These are phyloP conservation scores for Boletus sp. DNA, from an alignment of 768 basidiomycete species.

Conservation along the genomic window DNA sequence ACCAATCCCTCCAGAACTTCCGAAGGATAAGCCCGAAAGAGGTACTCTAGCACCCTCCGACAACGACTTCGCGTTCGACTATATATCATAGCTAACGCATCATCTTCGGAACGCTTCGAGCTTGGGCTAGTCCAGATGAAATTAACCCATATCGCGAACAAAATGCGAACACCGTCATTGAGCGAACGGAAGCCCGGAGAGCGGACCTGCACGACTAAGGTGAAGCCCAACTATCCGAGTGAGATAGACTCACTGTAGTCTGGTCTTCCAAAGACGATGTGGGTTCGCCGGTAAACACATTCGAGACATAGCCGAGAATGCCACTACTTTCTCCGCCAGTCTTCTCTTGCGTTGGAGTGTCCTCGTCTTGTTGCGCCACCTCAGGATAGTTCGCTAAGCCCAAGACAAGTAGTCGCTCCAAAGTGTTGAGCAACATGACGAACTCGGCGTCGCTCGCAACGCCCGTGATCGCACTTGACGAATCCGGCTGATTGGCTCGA, in stretches of 20 bases:
- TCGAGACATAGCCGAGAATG: conserved; percentile 85
- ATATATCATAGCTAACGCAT: conserved; percentile 65
- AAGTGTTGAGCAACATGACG: conserved; percentile 75
- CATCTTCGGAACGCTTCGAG: conserved; percentile 54
- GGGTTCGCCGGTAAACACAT: conserved; percentile 81
- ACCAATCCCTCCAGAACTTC: conserved; percentile 85
- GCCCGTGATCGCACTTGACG: conserved; percentile 42
- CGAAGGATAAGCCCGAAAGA: conserved; percentile 75
- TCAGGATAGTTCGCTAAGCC: conserved; percentile 62
- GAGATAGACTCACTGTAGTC: conserved; percentile 45
- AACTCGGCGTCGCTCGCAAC: conserved; percentile 76
- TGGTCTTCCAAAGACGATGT: conserved; percentile 50
- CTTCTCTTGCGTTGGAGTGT: conserved; percentile 51
- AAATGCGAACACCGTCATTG: conserved; percentile 74
- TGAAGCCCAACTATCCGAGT: background rate
- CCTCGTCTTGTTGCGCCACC: conserved; percentile 51
- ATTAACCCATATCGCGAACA: conserved; percentile 73
- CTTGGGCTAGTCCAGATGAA: conserved; percentile 48
- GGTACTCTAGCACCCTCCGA: conserved; percentile 75
- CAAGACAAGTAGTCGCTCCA: conserved; percentile 79
- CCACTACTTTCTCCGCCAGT: conserved; percentile 54
- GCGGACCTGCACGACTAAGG: conserved; percentile 41
- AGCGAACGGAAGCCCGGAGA: conserved; percentile 76
- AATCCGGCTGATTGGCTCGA: conserved; percentile 38
- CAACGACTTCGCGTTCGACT: conserved; percentile 64